Base-by-base conservation (phyloP, 352 stramenopile species). In the Globisporangium okanoganense region DNA sequence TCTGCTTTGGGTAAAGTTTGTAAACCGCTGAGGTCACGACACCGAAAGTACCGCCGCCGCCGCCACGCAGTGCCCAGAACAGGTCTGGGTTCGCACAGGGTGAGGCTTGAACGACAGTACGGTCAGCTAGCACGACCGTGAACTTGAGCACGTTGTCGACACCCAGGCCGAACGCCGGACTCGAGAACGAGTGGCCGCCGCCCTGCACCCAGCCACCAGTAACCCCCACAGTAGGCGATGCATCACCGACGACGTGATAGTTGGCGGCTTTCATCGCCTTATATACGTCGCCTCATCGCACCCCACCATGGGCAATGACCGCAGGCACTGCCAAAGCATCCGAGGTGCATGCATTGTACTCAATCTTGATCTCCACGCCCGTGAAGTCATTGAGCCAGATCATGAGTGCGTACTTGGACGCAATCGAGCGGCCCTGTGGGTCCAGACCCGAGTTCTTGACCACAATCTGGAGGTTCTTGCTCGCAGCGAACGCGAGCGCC, bases 121-220 rank as follows among this genome's bases (percentile, higher is more conserved):
- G 36, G 25, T 50, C n/a, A 2, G n/a, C 2, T 1, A 59, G 40
- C 36, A 38, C 36, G 14, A 59, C 53, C 10, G 5, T 24, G 14
- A 59, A 50, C 36, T 59, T 40, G 20, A 59, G 24, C 53, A 49
- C 53, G 36, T 59, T 59, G 53, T 59, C 53, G 36, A 59, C 53
- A 10, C 53, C 53, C 14, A 59, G 25, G 6, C 53, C 53, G 27
- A 41, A 50, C 36, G 38, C 53, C 8, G 53, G 24, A 18, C 53
- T 59, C 35, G 53, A 49, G 43, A 49, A 51, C 16, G 54, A 51
- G 41, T 60, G 54, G 8, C 54, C 38, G 1, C 53, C 53, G 16
- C 53, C 33, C 36, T 59, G 53, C 10, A 59, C 2, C 53, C 53
- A 59, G 8, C 54, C 54, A 13, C 54, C 54, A 9, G 20, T 38